Base-by-base conservation (phyloP, 202 grass and related monocot genomes). In the Carex sylvatica region DNA sequence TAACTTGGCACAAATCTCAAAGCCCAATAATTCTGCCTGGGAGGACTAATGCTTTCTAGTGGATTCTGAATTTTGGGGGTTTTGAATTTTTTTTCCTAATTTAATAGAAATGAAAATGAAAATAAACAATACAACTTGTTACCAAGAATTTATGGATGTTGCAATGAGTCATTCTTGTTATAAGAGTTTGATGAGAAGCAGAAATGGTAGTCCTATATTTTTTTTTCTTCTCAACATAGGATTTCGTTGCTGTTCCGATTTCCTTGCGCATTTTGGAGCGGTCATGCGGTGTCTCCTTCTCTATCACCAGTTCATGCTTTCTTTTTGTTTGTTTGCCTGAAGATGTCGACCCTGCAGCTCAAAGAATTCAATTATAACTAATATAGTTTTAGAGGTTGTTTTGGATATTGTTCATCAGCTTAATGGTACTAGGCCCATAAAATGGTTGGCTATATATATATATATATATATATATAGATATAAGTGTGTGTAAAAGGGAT, bases 321-420 rank as follows among this genome's bases (percentile, higher is more conserved):
- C 80, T 82, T 82, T 82, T 68, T 9, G 4, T 33, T 54, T 53
- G 40, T 82, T 33, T 67, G 61, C 61, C 16, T 67, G 80, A 82
- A 66, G 44, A 82, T 52, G 80, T 38, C 2, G 22, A 4, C 2
- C 2, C 44, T 82, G 23, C 42, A 67, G 23, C 61, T 66, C 40
- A 82, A 80, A n/a, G 22, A 67, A 51, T 65, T 68, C 23, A 64
- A 82, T 69, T 30, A 31, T 38, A 49, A 65, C 15, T 68, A 51
- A 81, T 7, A 69, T 51, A 77, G 6, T 77, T 76, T 76, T 9
- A 33, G 5, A 33, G 14, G 26, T 58, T 19, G 15, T 33, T 58
- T 35, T 35, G 51, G 16, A 35, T 36, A n/a, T 36, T 54, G 11
- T 33, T 55, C 0, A 54, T 9, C 70, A 74, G 36, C 4, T 53